Base-by-base conservation (phyloP, 2,329 filamentous ascomycete genomes). In the Arthroderma sp. region DNA sequence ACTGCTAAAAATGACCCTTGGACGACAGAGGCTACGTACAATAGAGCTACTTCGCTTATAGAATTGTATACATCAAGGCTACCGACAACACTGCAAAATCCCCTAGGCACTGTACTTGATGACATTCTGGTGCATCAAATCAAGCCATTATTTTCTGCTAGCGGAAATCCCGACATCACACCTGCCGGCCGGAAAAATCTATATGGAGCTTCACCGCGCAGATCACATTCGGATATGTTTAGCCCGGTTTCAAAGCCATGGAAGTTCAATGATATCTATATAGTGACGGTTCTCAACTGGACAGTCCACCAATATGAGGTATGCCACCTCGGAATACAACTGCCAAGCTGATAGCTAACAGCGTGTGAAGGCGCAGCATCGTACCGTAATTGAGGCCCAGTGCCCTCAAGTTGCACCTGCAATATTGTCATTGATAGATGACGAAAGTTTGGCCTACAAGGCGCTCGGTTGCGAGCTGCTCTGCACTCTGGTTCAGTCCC, bases 381-480 rank as follows among this genome's bases (percentile, higher is more conserved):
- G 53, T 30, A 36, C 41, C 9, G 47, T 54, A 34, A 54, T 70
- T n/a, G 67, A 69, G 52, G 49, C 53, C 10, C 66, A 69, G 22
- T 67, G 69, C 48, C 62, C 64, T 2, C 58, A 69, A n/a, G 58
- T 69, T 10, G 57, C 69, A 1, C 67, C 67, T 1, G 58, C 66
- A 1, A 60, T 68, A 11, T 54, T 70, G 30, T 58, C 65, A 32
- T 53, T 69, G 29, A 64, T 70, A 44, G 67, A 70, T 43, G 67
- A 70, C 45, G 58, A 59, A 8, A 59, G 52, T 31, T 42, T 61
- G 3, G 27, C 52, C 2, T 63, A 60, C 54, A 69, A 68, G 50
- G 54, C 57, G 2, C 53, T 52, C 5, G 68, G 68, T 28, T 69
- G 64, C 48, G 47, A 48, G 1, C 54, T 68, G 1, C 56, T 69